Base-by-base conservation (phyloP, 1,284 basidiomycete species). In the Meripilus lineatus region DNA sequence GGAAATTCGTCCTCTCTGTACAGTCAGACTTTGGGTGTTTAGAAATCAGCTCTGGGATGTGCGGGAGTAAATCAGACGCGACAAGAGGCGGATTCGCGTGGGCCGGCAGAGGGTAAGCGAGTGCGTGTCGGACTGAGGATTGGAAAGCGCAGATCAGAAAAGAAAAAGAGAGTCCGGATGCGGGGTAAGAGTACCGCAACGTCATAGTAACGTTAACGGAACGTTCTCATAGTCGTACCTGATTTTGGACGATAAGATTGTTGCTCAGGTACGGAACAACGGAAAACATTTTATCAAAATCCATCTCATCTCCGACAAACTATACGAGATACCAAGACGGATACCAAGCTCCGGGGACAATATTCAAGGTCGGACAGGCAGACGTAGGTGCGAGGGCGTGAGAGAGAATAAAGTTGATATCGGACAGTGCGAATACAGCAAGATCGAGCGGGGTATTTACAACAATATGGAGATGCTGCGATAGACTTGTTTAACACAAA, bases 211-310 rank as follows among this genome's bases (percentile, higher is more conserved):
- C 10, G 40, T n/a, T 10, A 40, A n/a, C 25, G 11, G 21, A 8
- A 8, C 10, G 28, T 30, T 30, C 28, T 30, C n/a, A 8, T 40
- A 21, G 21, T 25, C 20, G 43, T 45, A 36, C 43, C 43, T 45
- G 43, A 38, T 38, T 21, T 15, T 24, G 42, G 34, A 18, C 38
- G 43, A 45, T 45, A 45, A 45, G 43, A 38, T 45, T 39, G 25
- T 17, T 41, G 21, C 15, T 20, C 40, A 22, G 25, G 4, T n/a
- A 17, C 28, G 23, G 38, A 17, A 39, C 21, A 23, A 39, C 38
- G 38, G 38, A 39, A 39, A 8, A 25, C 21, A 20, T 37, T 4
- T 14, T 17, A 17, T 37, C 35, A 7, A 8, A 22, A 21, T 37
- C 17, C 21, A 17, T 37, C 21, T 37, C 38, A 23, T 26, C 8